Evolutionary conservation across 2,329 filamentous ascomycete genomes (phyloP).

Genomic region (Lecanosticta acicola): DNA sequence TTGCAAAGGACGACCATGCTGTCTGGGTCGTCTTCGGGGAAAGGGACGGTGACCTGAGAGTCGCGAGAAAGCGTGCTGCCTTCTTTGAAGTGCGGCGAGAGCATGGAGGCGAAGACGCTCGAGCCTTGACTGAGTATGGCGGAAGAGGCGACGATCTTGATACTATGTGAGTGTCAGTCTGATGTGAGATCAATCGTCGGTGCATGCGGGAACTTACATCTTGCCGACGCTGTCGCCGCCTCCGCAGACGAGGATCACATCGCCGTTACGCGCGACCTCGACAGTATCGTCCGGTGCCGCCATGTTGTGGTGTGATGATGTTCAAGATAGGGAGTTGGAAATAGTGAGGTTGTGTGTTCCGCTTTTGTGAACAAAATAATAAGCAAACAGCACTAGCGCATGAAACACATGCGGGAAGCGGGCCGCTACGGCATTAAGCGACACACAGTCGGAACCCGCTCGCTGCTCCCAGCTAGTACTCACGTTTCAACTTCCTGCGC

Average conservation of each 20-base stretch:
- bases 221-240: background rate
- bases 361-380: too few species aligned
- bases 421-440: too few species aligned
- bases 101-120: conserved; percentile 13
- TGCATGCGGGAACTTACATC: too few species aligned
- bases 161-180: background rate
- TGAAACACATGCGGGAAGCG: too few species aligned
- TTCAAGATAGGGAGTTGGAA: too few species aligned
- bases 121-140: conserved; percentile 10
- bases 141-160: conserved; percentile 5
- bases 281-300: background rate
- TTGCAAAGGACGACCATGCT: conserved; percentile 10
- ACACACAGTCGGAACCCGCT: too few species aligned
- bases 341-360: too few species aligned
- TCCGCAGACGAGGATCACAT: conserved; percentile 1
- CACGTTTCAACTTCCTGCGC: too few species aligned
- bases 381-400: too few species aligned
- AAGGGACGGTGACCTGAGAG: conserved; percentile 3
- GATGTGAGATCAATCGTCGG: background rate
- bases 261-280: background rate
- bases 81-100: conserved; percentile 10
- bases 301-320: too few species aligned
- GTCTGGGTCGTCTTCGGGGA: conserved; percentile 6
- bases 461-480: too few species aligned
- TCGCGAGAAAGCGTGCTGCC: conserved; percentile 1